Conservation (phyloP, 768 basidiomycete genomes). For the Rhodotorula babjevae region DNA sequence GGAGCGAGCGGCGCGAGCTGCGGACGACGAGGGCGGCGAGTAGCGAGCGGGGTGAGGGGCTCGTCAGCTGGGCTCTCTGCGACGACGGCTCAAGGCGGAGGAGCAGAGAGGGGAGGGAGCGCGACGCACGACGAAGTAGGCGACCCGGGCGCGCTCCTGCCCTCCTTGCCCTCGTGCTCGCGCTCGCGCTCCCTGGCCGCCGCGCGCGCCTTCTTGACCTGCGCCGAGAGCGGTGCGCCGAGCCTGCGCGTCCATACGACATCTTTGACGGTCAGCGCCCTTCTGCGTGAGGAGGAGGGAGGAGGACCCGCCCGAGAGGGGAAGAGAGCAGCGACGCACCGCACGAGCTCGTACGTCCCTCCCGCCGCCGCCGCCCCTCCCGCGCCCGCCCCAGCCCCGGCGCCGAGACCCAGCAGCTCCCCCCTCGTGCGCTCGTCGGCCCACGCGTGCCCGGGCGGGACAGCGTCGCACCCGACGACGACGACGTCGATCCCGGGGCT, state of each 20-base stretch:
- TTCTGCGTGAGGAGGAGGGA: no score
- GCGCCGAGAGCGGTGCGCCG: conserved; percentile 1
- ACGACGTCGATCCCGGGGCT: conserved; percentile 5
- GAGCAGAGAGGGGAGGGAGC: not conserved
- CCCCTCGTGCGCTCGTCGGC: conserved; percentile 3
- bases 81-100: no score
- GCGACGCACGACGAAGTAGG: not conserved
- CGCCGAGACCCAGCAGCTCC: conserved; percentile 6
- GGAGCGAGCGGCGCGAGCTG: not conserved
- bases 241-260: not conserved
- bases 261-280: not conserved
- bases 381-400: not conserved
- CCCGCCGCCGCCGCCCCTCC: no score
- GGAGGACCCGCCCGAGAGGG: no score
- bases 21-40: not conserved
- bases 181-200: not conserved
- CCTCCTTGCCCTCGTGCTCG: not conserved
- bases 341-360: conserved; percentile 24
- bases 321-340: conserved; percentile 6
- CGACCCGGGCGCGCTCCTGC: not conserved
- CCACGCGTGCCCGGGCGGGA: conserved; percentile 31
- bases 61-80: no score
- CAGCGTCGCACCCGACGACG: not conserved
- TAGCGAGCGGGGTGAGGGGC: no score
- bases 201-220: conserved; percentile 4